Evolutionary conservation across 352 stramenopile species (phyloP).

Genomic region (Phytophthora sp.): DNA sequence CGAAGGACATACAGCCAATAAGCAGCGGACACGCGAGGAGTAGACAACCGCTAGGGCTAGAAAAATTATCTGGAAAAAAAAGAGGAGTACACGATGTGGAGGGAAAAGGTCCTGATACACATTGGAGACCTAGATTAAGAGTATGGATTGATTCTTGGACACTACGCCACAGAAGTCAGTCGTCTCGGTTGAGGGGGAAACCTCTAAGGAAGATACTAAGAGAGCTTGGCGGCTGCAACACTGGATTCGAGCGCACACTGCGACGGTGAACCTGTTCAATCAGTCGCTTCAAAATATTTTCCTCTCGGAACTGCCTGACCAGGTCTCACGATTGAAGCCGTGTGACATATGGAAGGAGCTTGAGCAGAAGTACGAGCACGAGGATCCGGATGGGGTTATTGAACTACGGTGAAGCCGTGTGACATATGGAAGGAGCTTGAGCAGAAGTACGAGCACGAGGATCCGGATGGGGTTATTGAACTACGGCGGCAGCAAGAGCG

Average conservation of each 20-base stretch:
- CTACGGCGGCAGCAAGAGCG: constrained; percentile 1
- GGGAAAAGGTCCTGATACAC: constrained; percentile 22
- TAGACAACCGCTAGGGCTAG: background rate
- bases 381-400: background rate
- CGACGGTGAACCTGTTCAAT: background rate
- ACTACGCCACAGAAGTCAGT: background rate
- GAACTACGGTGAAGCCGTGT: background rate
- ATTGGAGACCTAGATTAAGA: constrained; percentile 14
- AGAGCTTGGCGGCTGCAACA: background rate
- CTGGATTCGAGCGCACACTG: constrained; percentile 7
- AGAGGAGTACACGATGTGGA: constrained; percentile 27
- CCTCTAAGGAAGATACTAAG: constrained; percentile 1
- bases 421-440: background rate
- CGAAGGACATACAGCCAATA: background rate
- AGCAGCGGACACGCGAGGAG: background rate
- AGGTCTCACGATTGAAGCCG: background rate
- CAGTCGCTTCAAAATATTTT: background rate
- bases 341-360: background rate
- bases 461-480: background rate
- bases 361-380: background rate
- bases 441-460: background rate
- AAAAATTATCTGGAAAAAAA: constrained; percentile 1
- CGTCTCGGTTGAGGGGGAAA: background rate
- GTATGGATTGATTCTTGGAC: constrained; percentile 21
- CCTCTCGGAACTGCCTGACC: background rate